phyloP scores from a whole-genome alignment of 2,329 filamentous ascomycete species.

The Colletotrichum melonis region DNA sequence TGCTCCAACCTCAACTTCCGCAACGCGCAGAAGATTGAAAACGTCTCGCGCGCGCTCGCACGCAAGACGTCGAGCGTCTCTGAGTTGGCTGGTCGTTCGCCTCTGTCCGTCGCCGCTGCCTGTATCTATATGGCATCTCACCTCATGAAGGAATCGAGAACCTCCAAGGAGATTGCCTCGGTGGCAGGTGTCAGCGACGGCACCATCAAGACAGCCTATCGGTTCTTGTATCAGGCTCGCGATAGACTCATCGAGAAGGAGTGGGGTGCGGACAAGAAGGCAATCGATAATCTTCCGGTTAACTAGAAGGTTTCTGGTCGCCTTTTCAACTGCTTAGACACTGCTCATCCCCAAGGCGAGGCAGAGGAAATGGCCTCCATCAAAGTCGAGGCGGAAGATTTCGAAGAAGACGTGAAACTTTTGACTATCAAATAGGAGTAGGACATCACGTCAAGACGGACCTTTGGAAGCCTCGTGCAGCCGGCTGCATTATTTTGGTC shows the following conservation, averaged over 20 bases:
- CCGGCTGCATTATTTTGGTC: constrained; percentile 2
- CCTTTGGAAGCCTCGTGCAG: background rate
- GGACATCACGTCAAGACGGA: background rate
- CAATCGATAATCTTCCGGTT: constrained; percentile 75
- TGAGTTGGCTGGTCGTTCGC: constrained; percentile 90
- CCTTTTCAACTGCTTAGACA: background rate
- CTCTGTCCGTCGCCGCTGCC: constrained; percentile 91
- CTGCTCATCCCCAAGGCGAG: background rate
- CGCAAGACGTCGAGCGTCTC: constrained; percentile 81
- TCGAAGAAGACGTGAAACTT: background rate
- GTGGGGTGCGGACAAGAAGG: constrained; percentile 79
- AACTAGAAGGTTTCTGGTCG: constrained; percentile 34
- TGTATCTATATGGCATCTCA: constrained; percentile 97
- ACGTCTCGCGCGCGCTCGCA: constrained; percentile 83
- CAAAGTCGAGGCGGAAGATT: background rate
- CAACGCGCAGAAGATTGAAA: constrained; percentile 78
- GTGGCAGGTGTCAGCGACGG: constrained; percentile 94
- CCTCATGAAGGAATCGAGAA: constrained; percentile 81
- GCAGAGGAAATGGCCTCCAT: background rate
- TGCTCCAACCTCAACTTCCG: constrained; percentile 84
- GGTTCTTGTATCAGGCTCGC: constrained; percentile 81
- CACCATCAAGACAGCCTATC: constrained; percentile 96
- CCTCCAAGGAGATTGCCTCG: constrained; percentile 86
- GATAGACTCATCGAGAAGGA: constrained; percentile 80
- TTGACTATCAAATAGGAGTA: background rate